Evolutionary conservation across 73 alveolate species (phyloP), one percentile per base, ranked within the genome.

Genomic region (Symbiodinium pilosum): DNA sequence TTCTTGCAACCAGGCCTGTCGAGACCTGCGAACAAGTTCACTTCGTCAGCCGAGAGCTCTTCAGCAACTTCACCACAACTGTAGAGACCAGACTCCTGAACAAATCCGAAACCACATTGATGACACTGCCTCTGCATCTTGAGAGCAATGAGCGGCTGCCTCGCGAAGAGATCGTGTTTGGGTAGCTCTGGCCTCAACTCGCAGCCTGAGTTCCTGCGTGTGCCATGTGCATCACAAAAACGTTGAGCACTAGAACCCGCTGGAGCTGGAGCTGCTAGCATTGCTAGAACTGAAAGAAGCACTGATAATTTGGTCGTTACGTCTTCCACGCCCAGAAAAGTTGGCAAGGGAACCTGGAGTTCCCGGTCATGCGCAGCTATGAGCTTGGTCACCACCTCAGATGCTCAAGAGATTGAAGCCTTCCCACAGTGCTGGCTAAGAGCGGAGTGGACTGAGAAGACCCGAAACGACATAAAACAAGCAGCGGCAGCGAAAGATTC

Each of bases 311-410:
- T n/a, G n/a, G n/a, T n/a, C n/a, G n/a, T n/a, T n/a, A n/a, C n/a
- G n/a, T n/a, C n/a, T n/a, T n/a, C n/a, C n/a, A n/a, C n/a, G n/a
- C n/a, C n/a, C n/a, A n/a, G n/a, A n/a, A n/a, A n/a, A n/a, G n/a
- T n/a, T n/a, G n/a, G n/a, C n/a, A n/a, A n/a, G n/a, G n/a, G n/a
- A n/a, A 64, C 94, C 94, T 86, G 94, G 21, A 87, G 85, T 81
- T 87, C 94, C 59, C 64, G 54, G 42, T 42, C 44, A 43, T 87
- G 94, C 32, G 71, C 85, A 38, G 84, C 84, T 59, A 87, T 85
- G 64, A 87, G 64, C 42, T 87, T 24, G 34, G 84, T 71, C 42
- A 87, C 43, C 42, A 56, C 94, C 94, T 87, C 43, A 38, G 64
- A 40, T 30, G 28, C 42, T 26, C 34, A 51, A 51, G 68, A 16